phyloP scores from a whole-genome alignment of 2,329 filamentous ascomycete genomes.

The Talaromyces pinophilus region DNA sequence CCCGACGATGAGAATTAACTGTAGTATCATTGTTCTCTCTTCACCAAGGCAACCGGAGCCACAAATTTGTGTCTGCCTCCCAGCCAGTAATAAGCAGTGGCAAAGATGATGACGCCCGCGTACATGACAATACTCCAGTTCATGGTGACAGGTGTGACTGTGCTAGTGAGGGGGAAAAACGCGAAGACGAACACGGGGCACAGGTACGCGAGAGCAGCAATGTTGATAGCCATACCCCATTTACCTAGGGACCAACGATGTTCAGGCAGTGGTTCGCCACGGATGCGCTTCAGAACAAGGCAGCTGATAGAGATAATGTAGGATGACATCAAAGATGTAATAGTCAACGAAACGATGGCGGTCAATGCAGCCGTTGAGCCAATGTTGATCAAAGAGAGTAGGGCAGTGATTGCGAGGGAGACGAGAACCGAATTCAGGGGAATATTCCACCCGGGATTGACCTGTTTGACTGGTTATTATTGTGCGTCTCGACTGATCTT shows the following conservation, averaged over 20 bases:
- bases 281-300: conserved; percentile 48
- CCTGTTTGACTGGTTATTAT: conserved; percentile 29
- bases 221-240: conserved; percentile 48
- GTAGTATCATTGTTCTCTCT: neutral
- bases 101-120: conserved; percentile 44
- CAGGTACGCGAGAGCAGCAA: conserved; percentile 44
- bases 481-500: neutral
- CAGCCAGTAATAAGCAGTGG: conserved; percentile 45
- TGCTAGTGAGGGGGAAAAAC: conserved; percentile 46
- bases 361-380: conserved; percentile 49
- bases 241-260: conserved; percentile 50
- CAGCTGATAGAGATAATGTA: conserved; percentile 52
- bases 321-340: conserved; percentile 44
- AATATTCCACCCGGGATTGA: conserved; percentile 43
- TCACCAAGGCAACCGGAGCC: conserved; percentile 38
- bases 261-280: conserved; percentile 44
- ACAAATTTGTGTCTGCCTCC: conserved; percentile 45
- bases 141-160: conserved; percentile 43
- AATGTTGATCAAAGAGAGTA: conserved; percentile 56
- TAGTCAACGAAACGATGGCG: conserved; percentile 47
- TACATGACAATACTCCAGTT: conserved; percentile 53
- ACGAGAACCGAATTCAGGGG: conserved; percentile 52
- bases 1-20: neutral
- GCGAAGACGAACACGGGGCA: conserved; percentile 45
- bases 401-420: conserved; percentile 46